Evolutionary conservation across 164 flowering plant species (phyloP).

Genomic region (Annona cherimola): DNA sequence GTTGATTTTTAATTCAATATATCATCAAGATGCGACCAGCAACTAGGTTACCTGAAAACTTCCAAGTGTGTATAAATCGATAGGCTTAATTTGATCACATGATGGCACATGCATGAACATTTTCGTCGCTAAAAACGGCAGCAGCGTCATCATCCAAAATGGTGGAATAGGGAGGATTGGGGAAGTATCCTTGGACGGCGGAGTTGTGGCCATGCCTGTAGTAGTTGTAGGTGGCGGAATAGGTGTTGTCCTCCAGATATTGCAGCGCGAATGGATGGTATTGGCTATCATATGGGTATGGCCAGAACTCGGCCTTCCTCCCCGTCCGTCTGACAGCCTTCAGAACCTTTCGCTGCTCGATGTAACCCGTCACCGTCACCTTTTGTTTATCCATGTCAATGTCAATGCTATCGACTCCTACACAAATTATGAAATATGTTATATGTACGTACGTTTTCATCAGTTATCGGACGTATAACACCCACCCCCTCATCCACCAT

Average conservation of each 20-base stretch:
- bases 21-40: not conserved
- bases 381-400: constrained; percentile 77
- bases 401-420: constrained; percentile 65
- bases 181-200: constrained; percentile 53
- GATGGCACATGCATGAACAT: constrained; percentile 69
- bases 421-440: not conserved
- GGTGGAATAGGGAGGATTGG: constrained; percentile 35
- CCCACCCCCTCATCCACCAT: constrained; percentile 59
- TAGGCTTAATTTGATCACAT: constrained; percentile 40
- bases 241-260: constrained; percentile 57
- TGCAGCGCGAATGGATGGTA: constrained; percentile 61
- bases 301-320: constrained; percentile 76
- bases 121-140: constrained; percentile 62
- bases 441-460: constrained; percentile 60
- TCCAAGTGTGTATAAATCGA: not conserved
- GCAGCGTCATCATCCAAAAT: constrained; percentile 39
- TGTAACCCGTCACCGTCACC: constrained; percentile 72
- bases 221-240: constrained; percentile 52
- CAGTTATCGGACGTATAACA: constrained; percentile 94
- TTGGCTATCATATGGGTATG: constrained; percentile 58
- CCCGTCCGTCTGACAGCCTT: constrained; percentile 67
- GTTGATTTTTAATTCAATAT: not conserved
- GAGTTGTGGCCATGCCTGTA: constrained; percentile 62
- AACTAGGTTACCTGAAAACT: not conserved
- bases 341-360: constrained; percentile 51